Conservation (phyloP, 202 grass and related monocot species). For the Panicum virgatum region DNA sequence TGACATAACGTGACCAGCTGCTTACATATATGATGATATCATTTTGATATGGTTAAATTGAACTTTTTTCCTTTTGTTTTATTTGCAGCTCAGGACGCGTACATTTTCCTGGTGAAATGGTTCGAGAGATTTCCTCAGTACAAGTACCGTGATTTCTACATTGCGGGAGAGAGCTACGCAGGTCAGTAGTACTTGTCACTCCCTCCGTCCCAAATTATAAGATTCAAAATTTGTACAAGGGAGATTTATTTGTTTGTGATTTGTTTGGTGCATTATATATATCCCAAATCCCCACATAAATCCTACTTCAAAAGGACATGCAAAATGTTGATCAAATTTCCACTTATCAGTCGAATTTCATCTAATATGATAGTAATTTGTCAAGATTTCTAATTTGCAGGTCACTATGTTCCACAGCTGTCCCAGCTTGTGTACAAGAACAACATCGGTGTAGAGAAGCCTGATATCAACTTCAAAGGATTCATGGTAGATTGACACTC, state of each 20-base stretch:
- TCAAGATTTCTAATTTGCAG: constrained; percentile 19
- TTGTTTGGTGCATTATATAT: too few relatives aligned
- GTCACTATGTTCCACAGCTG: constrained; percentile 89
- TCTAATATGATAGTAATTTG: background rate
- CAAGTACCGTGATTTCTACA: constrained; percentile 85
- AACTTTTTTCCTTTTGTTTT: background rate
- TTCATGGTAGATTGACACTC: constrained; percentile 69
- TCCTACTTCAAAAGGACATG: background rate
- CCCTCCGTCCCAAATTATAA: background rate
- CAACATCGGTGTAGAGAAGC: constrained; percentile 57
- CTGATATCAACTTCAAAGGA: constrained; percentile 75
- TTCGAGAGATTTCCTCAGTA: constrained; percentile 80
- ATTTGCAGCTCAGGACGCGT: constrained; percentile 63
- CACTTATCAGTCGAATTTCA: background rate
- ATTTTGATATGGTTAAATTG: too few relatives aligned
- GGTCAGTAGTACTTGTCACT: constrained; percentile 26
- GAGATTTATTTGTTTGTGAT: too few relatives aligned
- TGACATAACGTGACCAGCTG: too few relatives aligned
- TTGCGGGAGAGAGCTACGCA: constrained; percentile 90
- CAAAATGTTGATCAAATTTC: background rate
- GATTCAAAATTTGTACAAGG: too few relatives aligned
- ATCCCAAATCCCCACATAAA: background rate
- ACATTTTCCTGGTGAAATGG: constrained; percentile 84
- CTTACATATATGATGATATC: too few relatives aligned
- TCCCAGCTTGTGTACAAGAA: constrained; percentile 58